Percentiles rank a stretch among this genome's conserved stretches.
Evolutionary conservation across 139 green algal genomes (phyloP).

Genomic region (Ettlia oleoabundans): DNA sequence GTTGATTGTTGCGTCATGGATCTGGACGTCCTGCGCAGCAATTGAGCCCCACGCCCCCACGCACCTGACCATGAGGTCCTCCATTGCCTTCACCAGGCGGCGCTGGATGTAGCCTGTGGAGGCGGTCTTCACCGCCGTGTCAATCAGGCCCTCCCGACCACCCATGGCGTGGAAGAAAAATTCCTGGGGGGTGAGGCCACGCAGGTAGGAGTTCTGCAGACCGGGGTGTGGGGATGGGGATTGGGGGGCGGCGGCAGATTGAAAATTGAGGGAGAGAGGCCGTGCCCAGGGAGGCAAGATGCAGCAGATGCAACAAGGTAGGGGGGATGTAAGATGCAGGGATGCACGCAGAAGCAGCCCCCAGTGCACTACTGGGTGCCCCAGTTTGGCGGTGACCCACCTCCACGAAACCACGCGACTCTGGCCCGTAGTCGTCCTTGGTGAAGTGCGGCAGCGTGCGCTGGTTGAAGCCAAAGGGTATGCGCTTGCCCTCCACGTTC

Average conservation of each 20-base stretch:
- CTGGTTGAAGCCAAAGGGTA: constrained; percentile 95
- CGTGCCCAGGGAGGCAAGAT: not conserved
- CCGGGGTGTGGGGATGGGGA: no score
- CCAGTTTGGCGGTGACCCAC: not conserved
- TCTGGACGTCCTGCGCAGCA: no score
- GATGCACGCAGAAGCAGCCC: not conserved
- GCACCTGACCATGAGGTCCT: constrained; percentile 94
- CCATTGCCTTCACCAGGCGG: constrained; percentile 98
- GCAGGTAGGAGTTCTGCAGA: constrained; percentile 92
- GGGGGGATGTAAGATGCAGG: not conserved
- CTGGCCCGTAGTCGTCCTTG: constrained; percentile 96
- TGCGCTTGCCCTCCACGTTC: constrained; percentile 99
- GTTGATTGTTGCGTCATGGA: no score
- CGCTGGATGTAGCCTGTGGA: constrained; percentile 89
- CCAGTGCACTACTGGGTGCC: not conserved
- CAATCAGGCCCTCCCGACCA: constrained; percentile 98
- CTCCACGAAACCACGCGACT: constrained; percentile 96
- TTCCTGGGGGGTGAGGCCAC: constrained; percentile 96
- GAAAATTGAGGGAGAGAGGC: no score
- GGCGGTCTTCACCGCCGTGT: constrained; percentile 98
- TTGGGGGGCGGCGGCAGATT: no score
- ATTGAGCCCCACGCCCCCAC: not conserved
- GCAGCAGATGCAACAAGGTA: no score
- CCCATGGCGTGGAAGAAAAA: constrained; percentile 99
- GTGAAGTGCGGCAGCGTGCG: constrained; percentile 96